A percentile compares a stretch with the other conserved stretches of the same genome.
These are phyloP conservation scores for Myrmaecium sp. DNA, from an alignment of 2,329 filamentous ascomycete species.

Conservation along the genomic window DNA sequence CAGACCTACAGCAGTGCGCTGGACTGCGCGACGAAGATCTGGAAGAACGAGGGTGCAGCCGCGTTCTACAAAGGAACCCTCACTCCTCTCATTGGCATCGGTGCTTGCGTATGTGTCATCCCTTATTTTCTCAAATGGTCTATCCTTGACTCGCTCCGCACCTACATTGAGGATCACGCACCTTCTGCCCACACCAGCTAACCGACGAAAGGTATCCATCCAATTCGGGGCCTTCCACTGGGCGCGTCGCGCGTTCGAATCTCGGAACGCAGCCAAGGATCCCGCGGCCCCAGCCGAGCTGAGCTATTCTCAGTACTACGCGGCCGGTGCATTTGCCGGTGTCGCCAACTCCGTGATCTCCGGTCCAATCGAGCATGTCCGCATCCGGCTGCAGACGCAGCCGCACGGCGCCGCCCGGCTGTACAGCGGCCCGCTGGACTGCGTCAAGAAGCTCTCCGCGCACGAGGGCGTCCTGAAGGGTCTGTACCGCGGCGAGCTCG, in stretches of 20 bases:
- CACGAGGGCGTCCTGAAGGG: slow-evolving; percentile 53
- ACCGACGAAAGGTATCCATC: slow-evolving; percentile 48
- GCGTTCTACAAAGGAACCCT: slow-evolving; percentile 98
- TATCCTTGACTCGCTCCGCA: not conserved
- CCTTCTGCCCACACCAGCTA: not conserved
- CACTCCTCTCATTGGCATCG: slow-evolving; percentile 86
- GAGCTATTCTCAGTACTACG: slow-evolving; percentile 74
- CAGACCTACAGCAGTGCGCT: slow-evolving; percentile 65
- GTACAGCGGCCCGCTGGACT: slow-evolving; percentile 77
- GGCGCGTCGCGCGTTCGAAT: slow-evolving; percentile 72
- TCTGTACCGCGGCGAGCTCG: slow-evolving; percentile 72
- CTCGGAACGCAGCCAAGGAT: slow-evolving; percentile 40
- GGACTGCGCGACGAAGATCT: slow-evolving; percentile 67
- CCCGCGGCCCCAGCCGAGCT: slow-evolving; percentile 32
- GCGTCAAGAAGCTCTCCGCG: slow-evolving; percentile 63
- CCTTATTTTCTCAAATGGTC: no score
- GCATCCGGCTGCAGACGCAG: slow-evolving; percentile 90
- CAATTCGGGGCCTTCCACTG: slow-evolving; percentile 97
- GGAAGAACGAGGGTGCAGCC: slow-evolving; percentile 67
- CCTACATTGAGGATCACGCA: not conserved
- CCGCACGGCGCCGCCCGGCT: slow-evolving; percentile 67
- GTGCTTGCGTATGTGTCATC: slow-evolving; percentile 59
- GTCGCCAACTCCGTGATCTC: slow-evolving; percentile 79
- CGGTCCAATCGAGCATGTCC: slow-evolving; percentile 87
- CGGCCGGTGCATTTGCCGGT: slow-evolving; percentile 80